phyloP scores from a whole-genome alignment of 2,329 filamentous ascomycete species.

The Arachnopeziza araneosa region DNA sequence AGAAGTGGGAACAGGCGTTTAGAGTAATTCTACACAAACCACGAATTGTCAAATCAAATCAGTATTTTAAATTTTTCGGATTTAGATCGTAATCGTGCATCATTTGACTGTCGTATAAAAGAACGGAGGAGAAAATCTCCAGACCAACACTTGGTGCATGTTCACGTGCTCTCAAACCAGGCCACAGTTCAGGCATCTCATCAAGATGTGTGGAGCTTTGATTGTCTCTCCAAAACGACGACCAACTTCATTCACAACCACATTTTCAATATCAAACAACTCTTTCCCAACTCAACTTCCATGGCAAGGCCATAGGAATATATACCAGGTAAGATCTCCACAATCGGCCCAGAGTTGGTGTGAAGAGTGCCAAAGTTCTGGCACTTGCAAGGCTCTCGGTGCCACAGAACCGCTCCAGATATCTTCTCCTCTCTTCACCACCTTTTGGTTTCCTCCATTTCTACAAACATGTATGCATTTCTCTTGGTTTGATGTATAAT shows the following conservation, averaged over 20 bases:
- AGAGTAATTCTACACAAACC: no score
- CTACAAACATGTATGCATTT: background rate
- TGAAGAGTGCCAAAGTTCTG: background rate
- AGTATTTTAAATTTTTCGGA: no score
- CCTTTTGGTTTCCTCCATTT: background rate
- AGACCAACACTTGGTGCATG: no score
- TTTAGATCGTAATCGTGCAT: no score
- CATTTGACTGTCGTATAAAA: no score
- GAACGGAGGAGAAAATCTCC: no score
- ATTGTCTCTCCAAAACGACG: background rate
- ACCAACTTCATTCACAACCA: background rate
- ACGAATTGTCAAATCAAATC: no score
- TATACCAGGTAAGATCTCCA: background rate
- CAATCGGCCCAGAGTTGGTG: background rate
- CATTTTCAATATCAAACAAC: background rate
- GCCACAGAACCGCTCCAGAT: background rate
- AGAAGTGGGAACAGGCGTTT: no score
- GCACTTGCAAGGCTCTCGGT: background rate
- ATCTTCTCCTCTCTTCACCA: background rate
- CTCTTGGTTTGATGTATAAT: background rate
- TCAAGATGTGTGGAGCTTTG: background rate
- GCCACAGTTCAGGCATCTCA: background rate
- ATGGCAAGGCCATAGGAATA: background rate
- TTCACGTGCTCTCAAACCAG: background rate
- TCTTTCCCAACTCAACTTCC: background rate